A percentile compares a stretch with the other conserved stretches of the same genome.
These are phyloP conservation scores for Hypomontagnella submonticulosa DNA, from an alignment of 495 filamentous ascomycete species.

Conservation along the genomic window DNA sequence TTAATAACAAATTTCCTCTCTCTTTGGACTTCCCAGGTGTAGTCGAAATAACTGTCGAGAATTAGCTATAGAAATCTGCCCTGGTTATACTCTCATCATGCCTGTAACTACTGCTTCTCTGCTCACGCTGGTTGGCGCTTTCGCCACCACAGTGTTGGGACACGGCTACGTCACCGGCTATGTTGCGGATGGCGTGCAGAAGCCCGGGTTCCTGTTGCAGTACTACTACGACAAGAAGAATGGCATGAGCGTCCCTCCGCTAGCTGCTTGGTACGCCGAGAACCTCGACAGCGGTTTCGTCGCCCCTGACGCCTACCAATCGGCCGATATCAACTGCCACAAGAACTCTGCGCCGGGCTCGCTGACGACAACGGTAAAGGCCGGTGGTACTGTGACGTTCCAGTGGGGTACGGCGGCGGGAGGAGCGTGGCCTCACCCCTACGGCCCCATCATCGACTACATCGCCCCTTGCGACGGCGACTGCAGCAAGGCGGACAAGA, in stretches of 20 bases:
- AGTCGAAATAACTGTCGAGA: too few species aligned
- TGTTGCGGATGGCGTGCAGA: conserved; percentile 39
- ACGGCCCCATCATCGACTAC: conserved; percentile 51
- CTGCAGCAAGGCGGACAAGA: conserved; percentile 50
- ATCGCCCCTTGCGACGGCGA: conserved; percentile 50
- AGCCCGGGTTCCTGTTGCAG: conserved; percentile 46
- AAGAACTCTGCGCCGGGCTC: conserved; percentile 49
- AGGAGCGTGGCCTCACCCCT: conserved; percentile 41
- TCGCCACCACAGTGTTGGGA: conserved; percentile 49
- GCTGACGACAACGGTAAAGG: conserved; percentile 46
- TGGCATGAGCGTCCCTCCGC: conserved; percentile 33
- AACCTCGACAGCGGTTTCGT: conserved; percentile 51
- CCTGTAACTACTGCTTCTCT: conserved; percentile 43
- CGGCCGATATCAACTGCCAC: conserved; percentile 52
- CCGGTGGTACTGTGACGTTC: conserved; percentile 45
- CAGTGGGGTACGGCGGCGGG: conserved; percentile 43
- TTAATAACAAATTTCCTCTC: neutral
- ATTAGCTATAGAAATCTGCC: neutral
- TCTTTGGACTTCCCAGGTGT: neutral
- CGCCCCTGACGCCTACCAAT: conserved; percentile 42
- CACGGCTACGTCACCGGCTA: conserved; percentile 46
- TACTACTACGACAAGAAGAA: conserved; percentile 49
- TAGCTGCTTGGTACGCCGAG: conserved; percentile 48
- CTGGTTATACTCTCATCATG: conserved; percentile 21
- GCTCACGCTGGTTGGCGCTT: conserved; percentile 42